Base-by-base conservation (phyloP, 192 early-diverging fungal species). In the Dissophora globulifera region DNA sequence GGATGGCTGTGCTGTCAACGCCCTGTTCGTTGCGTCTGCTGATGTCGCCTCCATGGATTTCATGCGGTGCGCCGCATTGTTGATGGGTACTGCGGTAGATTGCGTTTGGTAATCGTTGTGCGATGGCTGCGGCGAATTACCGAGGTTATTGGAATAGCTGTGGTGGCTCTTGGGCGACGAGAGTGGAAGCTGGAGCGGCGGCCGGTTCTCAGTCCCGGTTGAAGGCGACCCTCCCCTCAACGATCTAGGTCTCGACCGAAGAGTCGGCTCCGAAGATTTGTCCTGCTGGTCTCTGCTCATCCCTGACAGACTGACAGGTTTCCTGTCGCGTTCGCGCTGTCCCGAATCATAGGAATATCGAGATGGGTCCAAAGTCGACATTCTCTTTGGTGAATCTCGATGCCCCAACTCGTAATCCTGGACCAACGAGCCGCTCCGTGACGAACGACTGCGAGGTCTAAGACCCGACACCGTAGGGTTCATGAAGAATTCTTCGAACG, bases 401-500 rank as follows among this genome's bases (percentile, higher is more conserved):
- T 41, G 22, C 3, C 9, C 26, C 16, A 19, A 26, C 2, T 69
- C 58, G 17, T 51, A 62, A 16, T 67, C 67, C 30, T 69, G 61
- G 10, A 43, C 47, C 8, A 59, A 58, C 8, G 53, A 29, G 43
- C 58, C 51, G 26, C 45, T 69, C 13, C 56, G 19, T 11, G 65
- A 68, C 6, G 70, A 68, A 16, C 53, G 51, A 49, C 52, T 67
- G 15, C 58, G 80, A 9, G 43, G 32, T 8, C 75, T 43, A n/a
- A 58, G 38, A 32, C 67, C 62, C 11, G 67, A 67, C 2, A 95
- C 81, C 9, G 88, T 89, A 8, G 90, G 89, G 58, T 96, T 93
- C 62, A 84, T 87, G 61, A 99, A 98, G 68, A 99, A 98, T 62
- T 94, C 93, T 50, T 95, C 94, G 78, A 99, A 98, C 0, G 88